These are phyloP conservation scores for Pseudopithomyces maydicus DNA, from an alignment of 2,329 filamentous ascomycete species.

Conservation along the genomic window DNA sequence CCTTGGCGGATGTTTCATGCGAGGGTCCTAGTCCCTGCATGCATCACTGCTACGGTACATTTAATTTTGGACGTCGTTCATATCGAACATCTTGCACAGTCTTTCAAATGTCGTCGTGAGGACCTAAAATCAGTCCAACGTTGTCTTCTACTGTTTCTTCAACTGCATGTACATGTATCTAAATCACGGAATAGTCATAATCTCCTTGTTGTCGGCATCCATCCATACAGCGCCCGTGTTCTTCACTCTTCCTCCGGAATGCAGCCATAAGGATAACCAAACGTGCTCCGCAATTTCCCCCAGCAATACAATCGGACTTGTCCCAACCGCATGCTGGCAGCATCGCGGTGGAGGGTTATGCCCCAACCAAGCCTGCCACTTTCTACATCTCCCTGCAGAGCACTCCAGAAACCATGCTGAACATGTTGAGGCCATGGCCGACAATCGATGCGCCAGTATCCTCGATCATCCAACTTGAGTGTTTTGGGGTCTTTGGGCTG, in stretches of 20 bases:
- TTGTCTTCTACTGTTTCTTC: neutral
- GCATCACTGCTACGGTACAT: neutral
- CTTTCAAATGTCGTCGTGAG: too few relatives aligned
- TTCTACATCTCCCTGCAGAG: constrained; percentile 64
- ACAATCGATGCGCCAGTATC: constrained; percentile 74
- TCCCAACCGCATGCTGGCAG: constrained; percentile 30
- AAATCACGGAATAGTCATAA: constrained; percentile 56
- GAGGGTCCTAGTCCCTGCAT: constrained; percentile 4
- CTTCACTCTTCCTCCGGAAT: constrained; percentile 67
- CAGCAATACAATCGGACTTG: constrained; percentile 74
- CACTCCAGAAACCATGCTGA: constrained; percentile 65
- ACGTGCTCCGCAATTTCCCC: constrained; percentile 73
- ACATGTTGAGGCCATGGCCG: constrained; percentile 56
- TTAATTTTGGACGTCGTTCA: too few relatives aligned
- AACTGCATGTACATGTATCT: neutral
- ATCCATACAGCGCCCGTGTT: constrained; percentile 67
- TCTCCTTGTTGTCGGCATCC: constrained; percentile 62
- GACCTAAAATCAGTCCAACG: neutral
- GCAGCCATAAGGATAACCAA: constrained; percentile 76
- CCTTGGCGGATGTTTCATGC: constrained; percentile 3
- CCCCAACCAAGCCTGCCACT: constrained; percentile 70
- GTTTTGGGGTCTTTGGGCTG: constrained; percentile 51
- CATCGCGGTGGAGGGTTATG: constrained; percentile 58
- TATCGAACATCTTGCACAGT: too few relatives aligned
- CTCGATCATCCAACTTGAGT: constrained; percentile 69